Conservation (phyloP, 1,139 yeast genomes). For the Protomyces lactucae-debilis region DNA sequence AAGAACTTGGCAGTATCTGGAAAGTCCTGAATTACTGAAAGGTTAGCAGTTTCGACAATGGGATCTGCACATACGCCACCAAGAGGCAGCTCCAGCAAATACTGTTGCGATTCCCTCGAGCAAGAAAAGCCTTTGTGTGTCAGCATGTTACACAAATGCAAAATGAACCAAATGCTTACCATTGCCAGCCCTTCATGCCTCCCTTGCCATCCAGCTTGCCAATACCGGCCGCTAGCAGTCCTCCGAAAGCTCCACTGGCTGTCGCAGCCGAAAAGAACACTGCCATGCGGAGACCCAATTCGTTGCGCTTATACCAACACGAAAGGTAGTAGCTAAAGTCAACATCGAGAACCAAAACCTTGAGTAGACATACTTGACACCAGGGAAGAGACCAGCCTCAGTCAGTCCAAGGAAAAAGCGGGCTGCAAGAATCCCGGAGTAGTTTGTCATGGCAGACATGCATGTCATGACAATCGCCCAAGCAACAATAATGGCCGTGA, state of each 20-base stretch:
- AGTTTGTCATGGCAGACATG: constrained; percentile 54
- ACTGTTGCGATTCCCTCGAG: constrained; percentile 70
- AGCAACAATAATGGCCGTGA: constrained; percentile 34
- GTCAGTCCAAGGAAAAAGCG: constrained; percentile 72
- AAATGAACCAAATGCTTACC: constrained; percentile 41
- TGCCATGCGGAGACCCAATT: constrained; percentile 75
- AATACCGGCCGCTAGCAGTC: constrained; percentile 80
- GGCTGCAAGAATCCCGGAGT: constrained; percentile 56
- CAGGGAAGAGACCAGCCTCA: constrained; percentile 94
- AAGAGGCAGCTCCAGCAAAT: constrained; percentile 56
- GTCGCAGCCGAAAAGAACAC: constrained; percentile 94
- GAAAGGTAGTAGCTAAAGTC: constrained; percentile 70
- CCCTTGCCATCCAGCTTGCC: constrained; percentile 69
- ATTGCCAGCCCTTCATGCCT: constrained; percentile 79
- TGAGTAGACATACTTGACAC: constrained; percentile 39
- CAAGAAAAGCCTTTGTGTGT: constrained; percentile 48
- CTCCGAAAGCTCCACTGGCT: constrained; percentile 69
- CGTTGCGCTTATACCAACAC: constrained; percentile 77
- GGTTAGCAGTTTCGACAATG: too few relatives aligned
- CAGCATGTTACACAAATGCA: too few relatives aligned
- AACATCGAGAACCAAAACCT: not conserved
- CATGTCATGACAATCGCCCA: constrained; percentile 48
- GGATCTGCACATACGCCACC: constrained; percentile 48
- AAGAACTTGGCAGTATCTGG: constrained; percentile 27
- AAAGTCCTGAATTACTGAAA: constrained; percentile 47